Percentiles rank a stretch among this genome's conserved stretches.
phyloP scores from a whole-genome alignment of 352 stramenopile species.

The Globisporangium paddicum region DNA sequence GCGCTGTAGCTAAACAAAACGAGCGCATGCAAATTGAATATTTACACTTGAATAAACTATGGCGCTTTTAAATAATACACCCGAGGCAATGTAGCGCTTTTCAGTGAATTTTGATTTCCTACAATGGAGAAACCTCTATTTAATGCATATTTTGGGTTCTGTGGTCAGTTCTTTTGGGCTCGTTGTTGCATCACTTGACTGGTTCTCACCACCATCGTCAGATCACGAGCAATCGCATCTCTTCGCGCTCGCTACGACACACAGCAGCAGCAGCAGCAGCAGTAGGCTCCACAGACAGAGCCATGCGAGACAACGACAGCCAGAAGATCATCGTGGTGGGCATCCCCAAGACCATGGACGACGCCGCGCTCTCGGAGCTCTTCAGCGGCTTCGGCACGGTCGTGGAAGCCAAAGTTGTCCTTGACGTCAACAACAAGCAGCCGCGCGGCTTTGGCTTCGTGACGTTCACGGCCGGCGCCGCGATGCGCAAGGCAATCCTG shows the following conservation, averaged over 20 bases:
- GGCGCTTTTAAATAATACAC: no score
- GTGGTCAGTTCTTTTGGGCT: background rate
- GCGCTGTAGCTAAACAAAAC: background rate
- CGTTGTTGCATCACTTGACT: background rate
- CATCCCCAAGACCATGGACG: constrained; percentile 71
- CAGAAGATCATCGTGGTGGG: constrained; percentile 86
- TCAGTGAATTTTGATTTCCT: no score
- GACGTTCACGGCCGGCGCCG: constrained; percentile 64
- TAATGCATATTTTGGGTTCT: background rate
- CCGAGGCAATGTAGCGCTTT: no score
- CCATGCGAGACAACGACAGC: constrained; percentile 70
- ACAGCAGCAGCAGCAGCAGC: constrained; percentile 3
- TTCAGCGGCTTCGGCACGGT: constrained; percentile 71
- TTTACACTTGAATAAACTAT: no score
- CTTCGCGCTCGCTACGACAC: constrained; percentile 4
- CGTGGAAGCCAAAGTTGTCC: constrained; percentile 69
- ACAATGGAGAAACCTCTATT: background rate
- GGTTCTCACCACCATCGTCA: background rate
- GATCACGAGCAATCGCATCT: constrained; percentile 1
- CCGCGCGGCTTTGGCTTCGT: constrained; percentile 82
- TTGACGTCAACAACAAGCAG: constrained; percentile 47
- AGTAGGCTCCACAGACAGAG: background rate
- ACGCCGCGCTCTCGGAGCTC: constrained; percentile 59
- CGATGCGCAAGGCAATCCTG: constrained; percentile 70
- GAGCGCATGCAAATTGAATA: no score